Evolutionary conservation across 805 yeast genomes (phyloP), one percentile per base, ranked within the genome.

Genomic region (Candida sphagnicola): DNA sequence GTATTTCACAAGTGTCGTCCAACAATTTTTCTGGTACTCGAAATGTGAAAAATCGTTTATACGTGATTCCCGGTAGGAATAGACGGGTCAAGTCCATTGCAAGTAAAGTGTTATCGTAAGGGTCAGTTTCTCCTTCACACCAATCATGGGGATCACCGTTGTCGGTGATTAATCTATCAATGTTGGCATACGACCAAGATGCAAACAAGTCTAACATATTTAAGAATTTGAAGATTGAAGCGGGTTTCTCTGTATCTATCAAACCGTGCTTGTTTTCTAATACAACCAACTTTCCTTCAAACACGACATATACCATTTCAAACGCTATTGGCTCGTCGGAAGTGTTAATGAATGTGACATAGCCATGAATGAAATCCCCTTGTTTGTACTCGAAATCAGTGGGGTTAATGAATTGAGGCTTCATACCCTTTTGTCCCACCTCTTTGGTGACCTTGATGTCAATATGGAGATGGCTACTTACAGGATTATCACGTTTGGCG

Each of bases 101-200:
- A 10, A 68, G 49, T 3, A 47, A 37, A 0, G 72, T 56, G 41
- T 57, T 54, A 46, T 68, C 74, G 37, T 49, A 54, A 3, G 73
- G 71, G 41, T 68, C 74, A 1, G 61, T 61, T 40, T 68, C 74
- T 2, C 72, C 72, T 19, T 57, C 65, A 46, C 74, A 68, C 74
- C 74, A 68, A 53, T 62, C 70, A 45, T 61, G 64, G 10, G 70
- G 70, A 39, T 63, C 66, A 2, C 69, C 69, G 34, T 62, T 51
- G 43, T 64, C 71, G 8, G 70, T 61, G 4, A 58, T 50, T 17
- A 59, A 46, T 40, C 74, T 53, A 41, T 65, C 69, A 19, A 68
- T 68, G 41, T 67, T 65, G 19, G 72, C 70, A 42, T 57, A 68
- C 4, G 69, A 54, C 74, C 74, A 69, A 13, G 65, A 59, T 5